Conservation (phyloP, 306 rosid species). For the Ormosia semicastrata region DNA sequence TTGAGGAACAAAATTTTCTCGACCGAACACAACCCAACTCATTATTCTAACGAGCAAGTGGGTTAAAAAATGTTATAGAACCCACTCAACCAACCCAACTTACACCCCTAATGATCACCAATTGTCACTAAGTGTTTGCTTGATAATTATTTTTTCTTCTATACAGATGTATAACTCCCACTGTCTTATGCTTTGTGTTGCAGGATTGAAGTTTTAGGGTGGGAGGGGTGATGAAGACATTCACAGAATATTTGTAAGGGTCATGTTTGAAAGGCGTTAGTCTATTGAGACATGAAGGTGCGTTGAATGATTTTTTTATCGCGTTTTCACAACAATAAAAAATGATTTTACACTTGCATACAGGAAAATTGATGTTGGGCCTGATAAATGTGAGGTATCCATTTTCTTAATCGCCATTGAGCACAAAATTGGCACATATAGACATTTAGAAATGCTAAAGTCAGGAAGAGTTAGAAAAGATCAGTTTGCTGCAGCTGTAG, state of each 20-base stretch:
- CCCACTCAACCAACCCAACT: no score
- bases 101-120: no score
- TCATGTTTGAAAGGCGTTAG: background rate
- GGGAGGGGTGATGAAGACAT: background rate
- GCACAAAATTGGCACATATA: background rate
- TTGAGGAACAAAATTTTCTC: no score
- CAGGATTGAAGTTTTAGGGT: background rate
- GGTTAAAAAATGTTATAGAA: no score
- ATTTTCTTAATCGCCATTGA: background rate
- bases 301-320: background rate
- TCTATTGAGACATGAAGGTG: background rate
- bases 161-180: background rate
- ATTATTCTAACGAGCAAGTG: no score
- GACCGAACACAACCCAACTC: no score
- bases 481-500: background rate
- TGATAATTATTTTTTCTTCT: background rate
- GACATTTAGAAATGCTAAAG: background rate
- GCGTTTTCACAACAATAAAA: background rate
- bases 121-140: background rate
- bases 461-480: background rate
- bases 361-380: background rate
- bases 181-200: background rate
- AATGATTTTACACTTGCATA: slow-evolving; percentile 34
- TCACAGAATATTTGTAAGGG: background rate
- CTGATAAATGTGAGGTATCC: background rate